Evolutionary conservation across 805 yeast species (phyloP).

Genomic region (Yamadazyma nakazawae): DNA sequence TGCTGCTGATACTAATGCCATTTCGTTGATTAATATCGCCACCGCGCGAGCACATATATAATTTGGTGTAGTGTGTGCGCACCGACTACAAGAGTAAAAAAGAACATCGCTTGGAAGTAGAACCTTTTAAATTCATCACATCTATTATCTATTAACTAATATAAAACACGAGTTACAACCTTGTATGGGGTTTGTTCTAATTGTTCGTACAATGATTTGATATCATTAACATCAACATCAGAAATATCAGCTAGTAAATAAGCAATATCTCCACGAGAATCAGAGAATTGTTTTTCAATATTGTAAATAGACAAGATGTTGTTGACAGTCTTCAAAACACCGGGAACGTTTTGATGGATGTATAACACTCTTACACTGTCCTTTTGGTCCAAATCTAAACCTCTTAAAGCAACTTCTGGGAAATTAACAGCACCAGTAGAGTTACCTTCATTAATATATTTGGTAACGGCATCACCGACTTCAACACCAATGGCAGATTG

Average conservation of each 20-base stretch:
- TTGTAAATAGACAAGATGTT: slow-evolving; percentile 91
- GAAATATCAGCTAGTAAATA: slow-evolving; percentile 97
- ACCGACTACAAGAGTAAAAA: not conserved
- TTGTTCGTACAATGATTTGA: slow-evolving; percentile 78
- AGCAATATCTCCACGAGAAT: slow-evolving; percentile 92
- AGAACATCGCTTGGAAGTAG: too few relatives aligned
- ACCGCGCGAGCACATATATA: slow-evolving; percentile 5
- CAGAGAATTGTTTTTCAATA: slow-evolving; percentile 98
- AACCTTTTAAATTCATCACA: not conserved
- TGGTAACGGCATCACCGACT: slow-evolving; percentile 80
- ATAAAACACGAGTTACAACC: slow-evolving; percentile 85
- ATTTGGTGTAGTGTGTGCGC: not conserved
- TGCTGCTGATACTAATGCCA: slow-evolving; percentile 80
- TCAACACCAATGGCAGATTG: slow-evolving; percentile 97
- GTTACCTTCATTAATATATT: slow-evolving; percentile 93
- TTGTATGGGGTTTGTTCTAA: slow-evolving; percentile 87
- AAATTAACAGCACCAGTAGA: slow-evolving; percentile 95
- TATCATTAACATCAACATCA: slow-evolving; percentile 76
- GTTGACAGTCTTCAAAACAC: slow-evolving; percentile 96
- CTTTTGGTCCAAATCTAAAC: slow-evolving; percentile 81
- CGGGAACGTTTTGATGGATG: slow-evolving; percentile 97
- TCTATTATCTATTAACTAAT: slow-evolving; percentile 37
- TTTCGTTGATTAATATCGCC: slow-evolving; percentile 15
- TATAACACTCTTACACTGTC: slow-evolving; percentile 89
- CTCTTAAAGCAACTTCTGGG: slow-evolving; percentile 95